Evolutionary conservation across 805 yeast genomes (phyloP).

Genomic region (Metschnikowia matae): DNA sequence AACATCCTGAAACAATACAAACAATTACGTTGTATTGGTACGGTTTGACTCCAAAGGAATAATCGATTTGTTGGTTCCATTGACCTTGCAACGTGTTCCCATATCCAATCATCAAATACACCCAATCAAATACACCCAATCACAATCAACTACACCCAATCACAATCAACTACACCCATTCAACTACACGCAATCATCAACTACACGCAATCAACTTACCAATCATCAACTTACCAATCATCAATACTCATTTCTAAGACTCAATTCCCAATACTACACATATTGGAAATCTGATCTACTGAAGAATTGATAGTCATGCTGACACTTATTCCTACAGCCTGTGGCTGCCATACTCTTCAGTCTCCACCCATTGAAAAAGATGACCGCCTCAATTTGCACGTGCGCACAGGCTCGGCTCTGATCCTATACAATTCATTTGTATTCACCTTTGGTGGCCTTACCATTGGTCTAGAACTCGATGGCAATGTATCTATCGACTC

Average conservation of each 20-base stretch:
- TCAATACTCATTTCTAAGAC: too few species aligned
- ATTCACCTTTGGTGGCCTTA: constrained; percentile 65
- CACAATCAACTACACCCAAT: background rate
- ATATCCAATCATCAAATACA: too few species aligned
- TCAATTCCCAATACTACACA: too few species aligned
- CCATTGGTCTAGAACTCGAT: constrained; percentile 49
- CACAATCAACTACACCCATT: background rate
- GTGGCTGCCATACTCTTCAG: constrained; percentile 52
- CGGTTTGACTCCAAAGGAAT: too few species aligned
- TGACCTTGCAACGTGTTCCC: too few species aligned
- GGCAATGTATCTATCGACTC: constrained; percentile 35
- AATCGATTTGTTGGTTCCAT: too few species aligned
- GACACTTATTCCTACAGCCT: constrained; percentile 64
- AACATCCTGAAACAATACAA: background rate
- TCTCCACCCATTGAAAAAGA: constrained; percentile 55
- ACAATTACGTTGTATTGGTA: too few species aligned
- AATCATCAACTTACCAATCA: too few species aligned
- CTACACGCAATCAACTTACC: too few species aligned
- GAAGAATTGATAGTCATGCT: constrained; percentile 17
- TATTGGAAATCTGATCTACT: too few species aligned
- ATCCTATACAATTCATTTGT: constrained; percentile 55
- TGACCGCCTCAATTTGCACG: constrained; percentile 51
- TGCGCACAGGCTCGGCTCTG: constrained; percentile 66
- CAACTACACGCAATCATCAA: too few species aligned
- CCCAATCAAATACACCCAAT: too few species aligned